These are phyloP conservation scores for Pezicula rhizophila DNA, from an alignment of 2,329 filamentous ascomycete species.

Conservation along the genomic window DNA sequence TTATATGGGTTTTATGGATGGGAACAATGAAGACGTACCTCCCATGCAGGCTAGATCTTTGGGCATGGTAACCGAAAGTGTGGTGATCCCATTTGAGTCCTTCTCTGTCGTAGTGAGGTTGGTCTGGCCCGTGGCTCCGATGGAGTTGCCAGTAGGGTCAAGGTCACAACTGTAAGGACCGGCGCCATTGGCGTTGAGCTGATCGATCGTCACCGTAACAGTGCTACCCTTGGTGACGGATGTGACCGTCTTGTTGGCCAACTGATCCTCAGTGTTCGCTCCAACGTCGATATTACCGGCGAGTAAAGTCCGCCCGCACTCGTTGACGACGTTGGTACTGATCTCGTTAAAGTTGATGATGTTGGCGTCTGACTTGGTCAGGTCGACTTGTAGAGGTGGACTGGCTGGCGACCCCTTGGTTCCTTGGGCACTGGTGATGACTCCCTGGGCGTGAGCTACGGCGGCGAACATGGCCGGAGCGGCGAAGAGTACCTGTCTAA, in stretches of 20 bases:
- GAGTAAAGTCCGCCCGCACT: slow-evolving; percentile 36
- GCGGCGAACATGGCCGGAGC: slow-evolving; percentile 5
- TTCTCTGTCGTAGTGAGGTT: slow-evolving; percentile 29
- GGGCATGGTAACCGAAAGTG: slow-evolving; percentile 21
- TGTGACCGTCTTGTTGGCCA: slow-evolving; percentile 7
- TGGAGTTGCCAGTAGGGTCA: slow-evolving; percentile 8
- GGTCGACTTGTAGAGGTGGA: slow-evolving; percentile 5
- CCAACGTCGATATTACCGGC: slow-evolving; percentile 33
- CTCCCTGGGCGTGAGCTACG: slow-evolving; percentile 8
- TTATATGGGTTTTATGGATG: background rate
- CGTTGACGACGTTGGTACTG: slow-evolving; percentile 18
- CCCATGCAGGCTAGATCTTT: slow-evolving; percentile 4
- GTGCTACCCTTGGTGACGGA: slow-evolving; percentile 11
- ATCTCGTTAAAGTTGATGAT: slow-evolving; percentile 31
- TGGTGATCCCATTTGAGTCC: slow-evolving; percentile 26
- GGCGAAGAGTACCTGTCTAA: slow-evolving; percentile 3
- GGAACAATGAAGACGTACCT: background rate
- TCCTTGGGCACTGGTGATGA: slow-evolving; percentile 11
- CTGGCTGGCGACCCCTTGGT: slow-evolving; percentile 6
- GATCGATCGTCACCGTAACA: slow-evolving; percentile 19
- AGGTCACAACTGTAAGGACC: slow-evolving; percentile 17
- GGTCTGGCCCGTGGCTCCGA: slow-evolving; percentile 23
- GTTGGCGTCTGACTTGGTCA: slow-evolving; percentile 29
- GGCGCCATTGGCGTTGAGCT: slow-evolving; percentile 23
- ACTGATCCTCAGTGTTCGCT: background rate